A percentile compares a stretch with the other conserved stretches of the same genome.
Conservation (phyloP, 1,139 yeast species). For the Geotrichum reessii region DNA sequence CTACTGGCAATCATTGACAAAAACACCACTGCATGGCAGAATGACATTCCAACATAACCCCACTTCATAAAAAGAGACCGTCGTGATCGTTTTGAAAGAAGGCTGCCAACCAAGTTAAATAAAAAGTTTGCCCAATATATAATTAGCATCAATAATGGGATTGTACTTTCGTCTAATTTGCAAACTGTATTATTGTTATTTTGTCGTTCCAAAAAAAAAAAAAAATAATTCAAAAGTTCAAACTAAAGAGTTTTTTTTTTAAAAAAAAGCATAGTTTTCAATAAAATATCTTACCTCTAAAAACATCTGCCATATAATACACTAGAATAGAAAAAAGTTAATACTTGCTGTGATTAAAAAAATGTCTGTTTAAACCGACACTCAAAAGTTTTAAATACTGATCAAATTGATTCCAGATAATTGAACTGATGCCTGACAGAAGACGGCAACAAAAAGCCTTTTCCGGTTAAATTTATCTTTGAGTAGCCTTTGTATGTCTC, state of each 20-base stretch:
- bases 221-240: too few species aligned
- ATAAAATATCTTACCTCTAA: conserved; percentile 17
- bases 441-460: conserved; percentile 41
- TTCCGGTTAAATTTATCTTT: neutral
- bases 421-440: conserved; percentile 57
- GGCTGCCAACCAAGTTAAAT: conserved; percentile 44
- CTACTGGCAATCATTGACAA: conserved; percentile 11
- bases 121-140: conserved; percentile 27
- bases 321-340: conserved; percentile 47
- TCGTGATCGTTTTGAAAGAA: conserved; percentile 37
- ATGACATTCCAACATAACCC: conserved; percentile 37
- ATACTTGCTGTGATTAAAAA: conserved; percentile 43
- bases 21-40: conserved; percentile 40
- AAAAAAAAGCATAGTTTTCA: neutral
- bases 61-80: conserved; percentile 31
- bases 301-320: conserved; percentile 25
- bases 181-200: conserved; percentile 22
- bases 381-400: conserved; percentile 41
- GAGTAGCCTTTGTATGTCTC: neutral
- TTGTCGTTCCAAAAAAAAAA: neutral
- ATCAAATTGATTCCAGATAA: conserved; percentile 64
- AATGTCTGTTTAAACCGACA: conserved; percentile 19
- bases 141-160: conserved; percentile 25
- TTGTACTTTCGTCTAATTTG: conserved; percentile 21
- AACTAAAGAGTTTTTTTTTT: too few species aligned